Conservation (phyloP, 805 yeast species). For the Pichia pseudocactophila region DNA sequence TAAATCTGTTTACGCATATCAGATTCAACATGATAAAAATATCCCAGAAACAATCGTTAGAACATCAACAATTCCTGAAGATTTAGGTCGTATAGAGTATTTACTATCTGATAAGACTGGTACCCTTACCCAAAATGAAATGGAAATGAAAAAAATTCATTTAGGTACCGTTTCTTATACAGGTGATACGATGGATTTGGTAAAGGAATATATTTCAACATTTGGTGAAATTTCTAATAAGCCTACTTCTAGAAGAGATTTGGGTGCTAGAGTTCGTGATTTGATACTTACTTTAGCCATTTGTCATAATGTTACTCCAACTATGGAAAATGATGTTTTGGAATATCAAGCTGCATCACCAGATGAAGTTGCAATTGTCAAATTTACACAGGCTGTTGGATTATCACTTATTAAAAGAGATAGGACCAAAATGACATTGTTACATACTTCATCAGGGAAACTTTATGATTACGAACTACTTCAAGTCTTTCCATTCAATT, state of each 20-base stretch:
- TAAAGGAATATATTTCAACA: constrained; percentile 49
- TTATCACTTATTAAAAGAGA: constrained; percentile 75
- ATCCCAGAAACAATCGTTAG: constrained; percentile 88
- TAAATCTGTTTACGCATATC: constrained; percentile 90
- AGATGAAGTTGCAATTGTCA: constrained; percentile 95
- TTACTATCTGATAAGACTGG: constrained; percentile 93
- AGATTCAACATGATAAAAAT: constrained; percentile 77
- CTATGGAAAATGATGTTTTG: constrained; percentile 59
- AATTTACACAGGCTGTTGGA: constrained; percentile 82
- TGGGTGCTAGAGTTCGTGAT: constrained; percentile 70
- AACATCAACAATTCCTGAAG: constrained; percentile 97
- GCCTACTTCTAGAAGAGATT: constrained; percentile 47
- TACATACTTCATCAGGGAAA: constrained; percentile 51
- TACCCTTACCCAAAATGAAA: constrained; percentile 93
- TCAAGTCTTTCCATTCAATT: constrained; percentile 87
- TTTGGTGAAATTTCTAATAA: constrained; percentile 24
- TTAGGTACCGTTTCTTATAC: constrained; percentile 89
- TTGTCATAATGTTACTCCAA: constrained; percentile 97
- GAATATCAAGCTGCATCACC: constrained; percentile 98
- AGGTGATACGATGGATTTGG: constrained; percentile 86
- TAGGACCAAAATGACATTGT: constrained; percentile 59
- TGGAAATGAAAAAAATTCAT: constrained; percentile 91
- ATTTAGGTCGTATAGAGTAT: constrained; percentile 91
- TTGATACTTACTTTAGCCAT: constrained; percentile 74
- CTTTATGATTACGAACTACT: constrained; percentile 54